phyloP scores from a whole-genome alignment of 176 grass and related monocot genomes.

The Alopecurus myosuroides region DNA sequence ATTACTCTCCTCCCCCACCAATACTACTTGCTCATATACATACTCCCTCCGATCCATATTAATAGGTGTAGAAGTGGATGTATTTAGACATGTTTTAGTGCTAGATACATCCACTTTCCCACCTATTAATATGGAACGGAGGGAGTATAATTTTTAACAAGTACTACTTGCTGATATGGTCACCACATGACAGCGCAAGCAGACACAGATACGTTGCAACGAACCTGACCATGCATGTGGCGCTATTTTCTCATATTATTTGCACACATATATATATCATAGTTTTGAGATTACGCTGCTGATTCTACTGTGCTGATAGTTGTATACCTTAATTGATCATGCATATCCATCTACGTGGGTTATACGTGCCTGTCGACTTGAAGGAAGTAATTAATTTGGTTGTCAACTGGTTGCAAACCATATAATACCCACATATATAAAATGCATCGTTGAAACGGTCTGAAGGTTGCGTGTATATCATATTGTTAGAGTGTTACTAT shows the following conservation, averaged over 20 bases:
- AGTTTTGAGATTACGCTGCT: not conserved
- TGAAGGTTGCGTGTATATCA: too few relatives aligned
- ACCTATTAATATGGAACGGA: too few relatives aligned
- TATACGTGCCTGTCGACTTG: constrained; percentile 25
- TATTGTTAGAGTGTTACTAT: not conserved
- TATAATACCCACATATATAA: not conserved
- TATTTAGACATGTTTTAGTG: too few relatives aligned
- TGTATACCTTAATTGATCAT: not conserved
- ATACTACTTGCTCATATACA: not conserved
- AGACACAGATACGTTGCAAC: not conserved
- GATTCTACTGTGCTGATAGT: not conserved
- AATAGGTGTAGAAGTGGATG: too few relatives aligned
- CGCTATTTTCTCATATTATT: not conserved
- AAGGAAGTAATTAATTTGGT: constrained; percentile 3
- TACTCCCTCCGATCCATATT: too few relatives aligned
- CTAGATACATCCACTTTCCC: too few relatives aligned
- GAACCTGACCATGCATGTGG: not conserved
- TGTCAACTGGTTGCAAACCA: constrained; percentile 26
- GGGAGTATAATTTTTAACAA: too few relatives aligned
- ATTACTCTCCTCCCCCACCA: not conserved
- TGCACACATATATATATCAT: not conserved
- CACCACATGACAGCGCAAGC: not conserved
- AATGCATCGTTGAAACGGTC: not conserved
- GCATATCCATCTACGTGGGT: not conserved
- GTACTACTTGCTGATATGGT: not conserved